Percentiles rank a stretch among this genome's conserved stretches.
phyloP scores from a whole-genome alignment of 495 filamentous ascomycete species.

The Beverwykella pulmonaria region DNA sequence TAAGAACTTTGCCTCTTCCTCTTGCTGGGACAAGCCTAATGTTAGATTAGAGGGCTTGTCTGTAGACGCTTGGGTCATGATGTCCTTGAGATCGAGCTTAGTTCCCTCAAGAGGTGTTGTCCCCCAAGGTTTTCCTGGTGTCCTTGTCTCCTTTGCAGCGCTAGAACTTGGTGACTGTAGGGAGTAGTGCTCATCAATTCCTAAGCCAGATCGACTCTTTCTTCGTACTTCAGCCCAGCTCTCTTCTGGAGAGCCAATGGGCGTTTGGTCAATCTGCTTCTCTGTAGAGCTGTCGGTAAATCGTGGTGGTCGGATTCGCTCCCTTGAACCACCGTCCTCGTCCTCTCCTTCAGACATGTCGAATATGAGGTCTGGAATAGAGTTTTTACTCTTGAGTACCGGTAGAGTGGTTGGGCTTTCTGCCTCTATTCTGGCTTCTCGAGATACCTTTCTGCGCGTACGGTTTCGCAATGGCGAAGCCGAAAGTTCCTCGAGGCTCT shows the following conservation, averaged over 20 bases:
- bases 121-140: conserved; percentile 61
- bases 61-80: conserved; percentile 75
- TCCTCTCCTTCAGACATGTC: conserved; percentile 84
- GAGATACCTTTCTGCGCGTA: conserved; percentile 52
- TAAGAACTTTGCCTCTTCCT: conserved; percentile 36
- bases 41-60: conserved; percentile 69
- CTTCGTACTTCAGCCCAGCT: conserved; percentile 21
- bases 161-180: background rate
- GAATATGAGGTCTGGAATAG: conserved; percentile 80
- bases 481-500: conserved; percentile 60
- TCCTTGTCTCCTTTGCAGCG: conserved; percentile 13
- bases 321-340: background rate
- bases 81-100: conserved; percentile 79
- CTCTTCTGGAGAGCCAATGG: conserved; percentile 26
- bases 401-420: conserved; percentile 52
- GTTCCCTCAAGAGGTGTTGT: conserved; percentile 55
- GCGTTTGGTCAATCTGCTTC: conserved; percentile 4
- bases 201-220: conserved; percentile 10
- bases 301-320: conserved; percentile 1
- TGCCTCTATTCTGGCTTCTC: conserved; percentile 48
- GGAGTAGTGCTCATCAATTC: background rate
- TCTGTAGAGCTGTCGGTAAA: background rate
- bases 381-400: conserved; percentile 64
- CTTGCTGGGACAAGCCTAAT: conserved; percentile 61
- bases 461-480: conserved; percentile 60